These are phyloP conservation scores for Didymella keratinophila DNA, from an alignment of 2,329 filamentous ascomycete species.

Conservation along the genomic window DNA sequence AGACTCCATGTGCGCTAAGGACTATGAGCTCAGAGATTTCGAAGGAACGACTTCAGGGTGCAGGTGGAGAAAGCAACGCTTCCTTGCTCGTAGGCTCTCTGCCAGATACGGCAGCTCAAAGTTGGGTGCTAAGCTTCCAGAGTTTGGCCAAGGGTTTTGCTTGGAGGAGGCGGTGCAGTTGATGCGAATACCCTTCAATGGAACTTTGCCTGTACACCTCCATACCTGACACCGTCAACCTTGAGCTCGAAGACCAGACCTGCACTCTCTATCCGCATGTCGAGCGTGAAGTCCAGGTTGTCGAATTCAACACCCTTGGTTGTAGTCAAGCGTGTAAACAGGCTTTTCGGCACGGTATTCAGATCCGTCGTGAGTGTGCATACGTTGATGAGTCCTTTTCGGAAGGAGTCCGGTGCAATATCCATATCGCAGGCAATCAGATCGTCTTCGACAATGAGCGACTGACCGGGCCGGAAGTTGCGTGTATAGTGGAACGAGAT, in stretches of 20 bases:
- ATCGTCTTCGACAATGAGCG: slow-evolving; percentile 79
- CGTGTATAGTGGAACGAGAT: slow-evolving; percentile 87
- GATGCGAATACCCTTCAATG: slow-evolving; percentile 63
- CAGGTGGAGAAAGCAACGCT: background rate
- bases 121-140: background rate
- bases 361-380: slow-evolving; percentile 84
- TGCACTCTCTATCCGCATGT: slow-evolving; percentile 83
- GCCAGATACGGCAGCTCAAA: background rate
- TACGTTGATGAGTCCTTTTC: slow-evolving; percentile 69
- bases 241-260: slow-evolving; percentile 79
- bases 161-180: too few species aligned
- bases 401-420: slow-evolving; percentile 63
- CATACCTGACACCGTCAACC: slow-evolving; percentile 79
- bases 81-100: background rate
- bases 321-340: slow-evolving; percentile 79
- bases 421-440: slow-evolving; percentile 78
- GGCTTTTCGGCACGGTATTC: slow-evolving; percentile 73
- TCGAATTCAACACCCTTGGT: slow-evolving; percentile 83
- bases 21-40: background rate
- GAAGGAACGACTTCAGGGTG: background rate
- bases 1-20: background rate
- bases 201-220: slow-evolving; percentile 79
- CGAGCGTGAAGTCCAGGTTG: slow-evolving; percentile 80
- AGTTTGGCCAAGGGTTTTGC: background rate
- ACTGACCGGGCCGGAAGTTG: slow-evolving; percentile 82